Evolutionary conservation across 2,329 filamentous ascomycete species (phyloP).

Genomic region (Aspergillus sp.): DNA sequence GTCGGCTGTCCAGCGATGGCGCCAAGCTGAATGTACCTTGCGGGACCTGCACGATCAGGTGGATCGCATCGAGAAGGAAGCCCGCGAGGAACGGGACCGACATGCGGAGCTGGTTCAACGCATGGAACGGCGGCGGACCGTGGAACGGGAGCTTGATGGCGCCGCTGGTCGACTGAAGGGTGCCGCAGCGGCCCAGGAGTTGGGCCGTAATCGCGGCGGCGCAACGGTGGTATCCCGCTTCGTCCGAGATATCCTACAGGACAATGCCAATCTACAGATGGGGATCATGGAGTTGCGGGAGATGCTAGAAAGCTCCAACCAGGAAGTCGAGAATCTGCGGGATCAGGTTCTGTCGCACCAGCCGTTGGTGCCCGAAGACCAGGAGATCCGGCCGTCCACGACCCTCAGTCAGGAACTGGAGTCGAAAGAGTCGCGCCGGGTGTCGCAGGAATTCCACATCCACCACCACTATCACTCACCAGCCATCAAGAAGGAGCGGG

Average conservation of each 20-base stretch:
- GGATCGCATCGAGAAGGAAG: constrained; percentile 83
- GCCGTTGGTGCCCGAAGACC: constrained; percentile 52
- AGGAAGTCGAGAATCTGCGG: constrained; percentile 84
- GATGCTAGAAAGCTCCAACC: constrained; percentile 86
- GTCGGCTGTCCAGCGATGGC: constrained; percentile 79
- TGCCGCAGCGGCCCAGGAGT: constrained; percentile 69
- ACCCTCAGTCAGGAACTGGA: constrained; percentile 74
- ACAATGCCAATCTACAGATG: constrained; percentile 91
- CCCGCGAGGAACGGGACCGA: constrained; percentile 74
- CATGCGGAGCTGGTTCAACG: constrained; percentile 79
- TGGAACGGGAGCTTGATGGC: constrained; percentile 78
- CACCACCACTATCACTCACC: constrained; percentile 90
- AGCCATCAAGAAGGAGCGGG: constrained; percentile 59
- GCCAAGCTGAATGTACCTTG: constrained; percentile 77
- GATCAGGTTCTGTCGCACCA: constrained; percentile 81
- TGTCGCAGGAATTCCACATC: constrained; percentile 80
- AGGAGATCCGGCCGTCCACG: constrained; percentile 41
- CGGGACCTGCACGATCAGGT: constrained; percentile 81
- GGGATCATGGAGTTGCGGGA: constrained; percentile 89
- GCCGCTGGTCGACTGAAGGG: constrained; percentile 80
- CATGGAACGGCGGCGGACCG: constrained; percentile 78
- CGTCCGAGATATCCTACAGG: constrained; percentile 89
- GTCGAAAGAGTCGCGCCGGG: constrained; percentile 47
- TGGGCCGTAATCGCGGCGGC: constrained; percentile 60
- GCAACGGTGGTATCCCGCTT: constrained; percentile 87